Evolutionary conservation across 2,329 filamentous ascomycete species (phyloP).

Genomic region (Zymoseptoria pseudotritici): DNA sequence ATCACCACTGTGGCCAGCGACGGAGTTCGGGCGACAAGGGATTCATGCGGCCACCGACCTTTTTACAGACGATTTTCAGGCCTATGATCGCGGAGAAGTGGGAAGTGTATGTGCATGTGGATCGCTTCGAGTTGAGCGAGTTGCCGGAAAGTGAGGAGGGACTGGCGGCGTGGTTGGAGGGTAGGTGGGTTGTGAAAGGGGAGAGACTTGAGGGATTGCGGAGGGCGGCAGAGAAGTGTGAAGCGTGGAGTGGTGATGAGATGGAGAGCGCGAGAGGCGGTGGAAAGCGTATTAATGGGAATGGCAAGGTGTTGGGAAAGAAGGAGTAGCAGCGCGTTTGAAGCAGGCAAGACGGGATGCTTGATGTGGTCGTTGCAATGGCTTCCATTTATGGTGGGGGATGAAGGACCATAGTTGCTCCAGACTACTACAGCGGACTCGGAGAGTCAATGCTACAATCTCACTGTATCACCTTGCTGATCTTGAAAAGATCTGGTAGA

Average conservation of each 20-base stretch:
- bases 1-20: conserved; percentile 3
- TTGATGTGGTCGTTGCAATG: background rate
- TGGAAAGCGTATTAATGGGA: background rate
- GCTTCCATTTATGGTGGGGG: background rate
- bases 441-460: background rate
- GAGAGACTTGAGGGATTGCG: conserved; percentile 26
- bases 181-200: conserved; percentile 32
- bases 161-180: conserved; percentile 30
- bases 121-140: conserved; percentile 22
- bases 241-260: background rate
- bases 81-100: conserved; percentile 22
- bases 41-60: conserved; percentile 25
- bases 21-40: conserved; percentile 17
- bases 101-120: conserved; percentile 29
- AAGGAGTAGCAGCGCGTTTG: background rate
- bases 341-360: background rate
- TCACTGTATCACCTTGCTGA: background rate
- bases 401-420: too few relatives aligned
- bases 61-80: conserved; percentile 25
- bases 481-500: background rate
- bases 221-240: background rate
- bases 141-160: conserved; percentile 26
- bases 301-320: background rate
- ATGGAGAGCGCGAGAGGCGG: background rate
- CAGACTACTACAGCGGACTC: too few relatives aligned